Percentiles rank a stretch among this genome's conserved stretches.
Evolutionary conservation across 2,329 filamentous ascomycete species (phyloP).

Genomic region (Pseudogymnoascus sp.): DNA sequence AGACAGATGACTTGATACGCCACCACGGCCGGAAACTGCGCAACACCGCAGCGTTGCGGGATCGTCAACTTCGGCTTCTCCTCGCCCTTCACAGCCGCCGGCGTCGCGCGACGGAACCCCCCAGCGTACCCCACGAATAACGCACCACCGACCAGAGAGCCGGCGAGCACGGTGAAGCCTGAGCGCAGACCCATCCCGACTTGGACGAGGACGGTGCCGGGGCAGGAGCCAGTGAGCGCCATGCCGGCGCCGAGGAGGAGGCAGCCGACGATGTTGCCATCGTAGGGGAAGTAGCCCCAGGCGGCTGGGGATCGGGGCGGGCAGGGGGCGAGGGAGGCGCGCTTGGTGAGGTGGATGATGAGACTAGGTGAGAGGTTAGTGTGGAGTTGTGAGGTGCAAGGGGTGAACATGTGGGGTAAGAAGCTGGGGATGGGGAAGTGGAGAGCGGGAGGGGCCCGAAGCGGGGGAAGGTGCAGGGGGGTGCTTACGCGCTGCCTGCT

Average conservation of each 20-base stretch:
- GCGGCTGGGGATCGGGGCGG: constrained; percentile 44
- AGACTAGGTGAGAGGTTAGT: not conserved
- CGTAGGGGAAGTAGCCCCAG: constrained; percentile 44
- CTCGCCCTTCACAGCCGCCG: not conserved
- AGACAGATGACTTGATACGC: constrained; percentile 19
- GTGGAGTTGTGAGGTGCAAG: not conserved
- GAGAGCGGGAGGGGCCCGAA: constrained; percentile 21
- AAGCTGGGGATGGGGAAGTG: constrained; percentile 42
- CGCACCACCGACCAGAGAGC: constrained; percentile 49
- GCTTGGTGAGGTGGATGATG: not conserved
- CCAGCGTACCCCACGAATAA: constrained; percentile 29
- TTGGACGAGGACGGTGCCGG: constrained; percentile 58
- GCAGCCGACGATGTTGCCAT: constrained; percentile 61
- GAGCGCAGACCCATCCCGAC: constrained; percentile 45
- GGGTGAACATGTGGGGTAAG: constrained; percentile 26
- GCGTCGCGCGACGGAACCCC: not conserved
- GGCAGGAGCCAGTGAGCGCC: constrained; percentile 58
- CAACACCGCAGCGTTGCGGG: constrained; percentile 14
- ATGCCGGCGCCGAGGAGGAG: constrained; percentile 57
- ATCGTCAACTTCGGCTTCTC: constrained; percentile 15
- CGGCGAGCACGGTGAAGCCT: constrained; percentile 46
- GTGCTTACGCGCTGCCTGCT: constrained; percentile 52
- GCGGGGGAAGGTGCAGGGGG: constrained; percentile 8
- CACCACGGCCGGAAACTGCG: constrained; percentile 10
- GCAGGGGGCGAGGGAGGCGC: constrained; percentile 11